Conservation (phyloP, 2,329 filamentous ascomycete species). For the Hawksworthiomyces lignivorus region DNA sequence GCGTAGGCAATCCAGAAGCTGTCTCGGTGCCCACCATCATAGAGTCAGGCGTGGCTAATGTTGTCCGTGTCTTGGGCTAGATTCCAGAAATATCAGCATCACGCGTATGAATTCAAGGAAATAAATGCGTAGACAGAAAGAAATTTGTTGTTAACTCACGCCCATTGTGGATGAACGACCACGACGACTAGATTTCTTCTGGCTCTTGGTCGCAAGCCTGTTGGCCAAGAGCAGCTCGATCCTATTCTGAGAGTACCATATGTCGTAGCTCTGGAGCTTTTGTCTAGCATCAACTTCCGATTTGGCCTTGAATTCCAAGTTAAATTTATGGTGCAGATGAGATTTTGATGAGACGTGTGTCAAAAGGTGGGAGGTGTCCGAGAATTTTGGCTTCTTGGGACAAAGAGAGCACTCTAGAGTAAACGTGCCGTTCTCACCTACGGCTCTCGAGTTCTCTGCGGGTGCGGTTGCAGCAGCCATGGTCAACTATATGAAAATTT, state of each 20-base stretch:
- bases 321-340: conserved; percentile 80
- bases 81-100: too few relatives aligned
- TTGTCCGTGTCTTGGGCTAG: neutral
- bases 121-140: neutral
- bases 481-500: neutral
- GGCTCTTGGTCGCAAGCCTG: conserved; percentile 68
- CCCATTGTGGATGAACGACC: conserved; percentile 16
- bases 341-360: conserved; percentile 90
- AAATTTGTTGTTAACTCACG: too few relatives aligned
- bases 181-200: conserved; percentile 37
- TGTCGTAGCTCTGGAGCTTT: conserved; percentile 60
- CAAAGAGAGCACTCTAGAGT: conserved; percentile 78
- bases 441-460: too few relatives aligned
- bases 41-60: neutral
- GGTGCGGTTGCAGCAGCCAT: conserved; percentile 27
- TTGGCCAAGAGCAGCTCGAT: conserved; percentile 70
- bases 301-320: conserved; percentile 64
- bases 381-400: conserved; percentile 71
- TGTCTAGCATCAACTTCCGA: conserved; percentile 58
- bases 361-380: conserved; percentile 83
- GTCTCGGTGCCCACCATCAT: neutral
- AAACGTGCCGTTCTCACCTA: too few relatives aligned
- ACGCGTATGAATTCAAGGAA: too few relatives aligned
- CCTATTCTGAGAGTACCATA: conserved; percentile 67
- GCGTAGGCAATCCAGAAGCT: conserved; percentile 2